phyloP scores from a whole-genome alignment of 169 alveolate genomes.

The Besnoitia besnoiti region DNA sequence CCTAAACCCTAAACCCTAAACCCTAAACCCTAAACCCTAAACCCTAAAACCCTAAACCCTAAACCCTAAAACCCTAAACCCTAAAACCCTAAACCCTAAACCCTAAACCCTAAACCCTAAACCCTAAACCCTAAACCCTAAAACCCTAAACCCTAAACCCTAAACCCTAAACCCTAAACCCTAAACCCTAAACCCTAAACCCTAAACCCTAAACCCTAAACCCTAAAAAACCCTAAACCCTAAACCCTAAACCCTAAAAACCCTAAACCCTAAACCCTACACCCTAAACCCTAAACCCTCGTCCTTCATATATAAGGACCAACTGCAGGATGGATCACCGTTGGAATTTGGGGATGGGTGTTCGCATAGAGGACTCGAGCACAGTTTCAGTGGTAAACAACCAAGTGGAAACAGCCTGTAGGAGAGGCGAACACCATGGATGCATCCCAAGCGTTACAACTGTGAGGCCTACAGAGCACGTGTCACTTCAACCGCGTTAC shows the following conservation, averaged over 20 bases:
- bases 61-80: neutral
- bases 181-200: slow-evolving; percentile 4
- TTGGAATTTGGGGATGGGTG: too few species aligned
- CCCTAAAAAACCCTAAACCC: neutral
- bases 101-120: neutral
- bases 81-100: neutral
- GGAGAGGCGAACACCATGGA: too few species aligned
- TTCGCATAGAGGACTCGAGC: too few species aligned
- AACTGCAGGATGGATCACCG: too few species aligned
- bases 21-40: neutral
- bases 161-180: neutral
- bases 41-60: neutral
- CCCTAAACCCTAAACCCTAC: neutral
- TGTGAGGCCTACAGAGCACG: too few species aligned
- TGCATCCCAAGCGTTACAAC: too few species aligned
- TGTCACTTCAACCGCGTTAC: too few species aligned
- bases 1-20: neutral
- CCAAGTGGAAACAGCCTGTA: too few species aligned
- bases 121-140: neutral
- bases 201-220: neutral
- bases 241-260: neutral
- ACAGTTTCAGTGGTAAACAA: too few species aligned
- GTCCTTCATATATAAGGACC: too few species aligned
- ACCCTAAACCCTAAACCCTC: neutral
- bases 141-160: neutral